These are phyloP conservation scores for Neobulgaria alba DNA, from an alignment of 2,329 filamentous ascomycete species.

Conservation along the genomic window DNA sequence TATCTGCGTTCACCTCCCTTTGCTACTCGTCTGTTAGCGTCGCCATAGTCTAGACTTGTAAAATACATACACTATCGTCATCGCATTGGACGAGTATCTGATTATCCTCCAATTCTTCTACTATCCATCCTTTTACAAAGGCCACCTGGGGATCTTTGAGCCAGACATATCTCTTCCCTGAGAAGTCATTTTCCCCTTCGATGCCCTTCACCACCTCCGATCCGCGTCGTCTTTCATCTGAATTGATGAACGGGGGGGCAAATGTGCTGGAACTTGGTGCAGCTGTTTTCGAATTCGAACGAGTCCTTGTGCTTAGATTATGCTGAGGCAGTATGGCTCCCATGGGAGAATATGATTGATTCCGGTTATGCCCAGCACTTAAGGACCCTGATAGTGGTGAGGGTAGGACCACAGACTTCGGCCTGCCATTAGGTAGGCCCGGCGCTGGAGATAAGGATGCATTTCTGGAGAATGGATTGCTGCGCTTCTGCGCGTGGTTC, in stretches of 20 bases:
- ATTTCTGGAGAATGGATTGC: slow-evolving; percentile 70
- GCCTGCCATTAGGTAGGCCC: slow-evolving; percentile 43
- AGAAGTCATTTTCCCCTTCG: slow-evolving; percentile 98
- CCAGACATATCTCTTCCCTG: slow-evolving; percentile 97
- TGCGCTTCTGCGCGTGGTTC: slow-evolving; percentile 63
- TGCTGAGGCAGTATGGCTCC: slow-evolving; percentile 30
- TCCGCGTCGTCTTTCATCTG: slow-evolving; percentile 60
- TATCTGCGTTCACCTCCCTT: slow-evolving; percentile 76
- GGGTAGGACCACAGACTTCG: slow-evolving; percentile 66
- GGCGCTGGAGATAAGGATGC: slow-evolving; percentile 58
- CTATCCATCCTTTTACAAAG: slow-evolving; percentile 86
- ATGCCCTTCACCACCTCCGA: slow-evolving; percentile 59
- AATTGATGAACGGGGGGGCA: slow-evolving; percentile 91
- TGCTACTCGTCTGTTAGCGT: slow-evolving; percentile 45
- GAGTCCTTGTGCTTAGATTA: slow-evolving; percentile 28
- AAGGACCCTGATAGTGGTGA: slow-evolving; percentile 28
- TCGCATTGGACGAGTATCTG: slow-evolving; percentile 84
- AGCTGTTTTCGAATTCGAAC: slow-evolving; percentile 57
- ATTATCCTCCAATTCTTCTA: slow-evolving; percentile 66
- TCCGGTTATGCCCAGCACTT: slow-evolving; percentile 44
- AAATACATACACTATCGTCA: slow-evolving; percentile 66
- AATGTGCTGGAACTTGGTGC: slow-evolving; percentile 71
- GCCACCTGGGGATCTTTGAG: slow-evolving; percentile 77
- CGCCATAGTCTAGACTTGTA: neutral
- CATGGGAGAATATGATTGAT: slow-evolving; percentile 56